phyloP scores from a whole-genome alignment of 176 grass and related monocot genomes.

The Oryza coarctata region DNA sequence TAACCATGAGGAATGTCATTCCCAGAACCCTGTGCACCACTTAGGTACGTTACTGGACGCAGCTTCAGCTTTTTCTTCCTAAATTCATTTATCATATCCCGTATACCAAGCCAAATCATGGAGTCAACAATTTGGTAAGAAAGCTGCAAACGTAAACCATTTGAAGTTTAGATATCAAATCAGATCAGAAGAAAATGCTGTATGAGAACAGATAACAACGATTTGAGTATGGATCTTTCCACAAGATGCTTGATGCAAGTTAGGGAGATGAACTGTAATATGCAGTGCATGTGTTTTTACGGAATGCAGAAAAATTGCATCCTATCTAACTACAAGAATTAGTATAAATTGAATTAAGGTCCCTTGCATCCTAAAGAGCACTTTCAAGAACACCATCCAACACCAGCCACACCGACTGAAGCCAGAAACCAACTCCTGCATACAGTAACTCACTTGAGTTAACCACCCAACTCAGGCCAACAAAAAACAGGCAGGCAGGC shows the following conservation, averaged over 20 bases:
- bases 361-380: too few relatives aligned
- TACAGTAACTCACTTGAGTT: too few relatives aligned
- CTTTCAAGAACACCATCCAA: too few relatives aligned
- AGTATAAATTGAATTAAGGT: too few relatives aligned
- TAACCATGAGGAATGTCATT: constrained; percentile 88
- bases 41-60: constrained; percentile 89
- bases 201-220: constrained; percentile 5
- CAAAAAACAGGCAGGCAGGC: too few relatives aligned
- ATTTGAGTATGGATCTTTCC: constrained; percentile 31
- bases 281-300: neutral
- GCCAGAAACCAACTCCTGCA: too few relatives aligned
- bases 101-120: constrained; percentile 99
- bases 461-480: too few relatives aligned
- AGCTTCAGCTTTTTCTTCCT: constrained; percentile 95
- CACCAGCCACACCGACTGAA: too few relatives aligned
- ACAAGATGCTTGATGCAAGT: neutral
- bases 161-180: constrained; percentile 17
- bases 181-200: neutral
- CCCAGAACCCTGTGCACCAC: constrained; percentile 72
- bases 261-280: neutral
- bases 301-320: too few relatives aligned
- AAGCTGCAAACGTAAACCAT: constrained; percentile 56
- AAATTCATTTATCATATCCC: constrained; percentile 99
- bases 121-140: constrained; percentile 95
- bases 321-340: too few relatives aligned